phyloP scores from a whole-genome alignment of 2,329 filamentous ascomycete species.

The Penicillium crustosum region DNA sequence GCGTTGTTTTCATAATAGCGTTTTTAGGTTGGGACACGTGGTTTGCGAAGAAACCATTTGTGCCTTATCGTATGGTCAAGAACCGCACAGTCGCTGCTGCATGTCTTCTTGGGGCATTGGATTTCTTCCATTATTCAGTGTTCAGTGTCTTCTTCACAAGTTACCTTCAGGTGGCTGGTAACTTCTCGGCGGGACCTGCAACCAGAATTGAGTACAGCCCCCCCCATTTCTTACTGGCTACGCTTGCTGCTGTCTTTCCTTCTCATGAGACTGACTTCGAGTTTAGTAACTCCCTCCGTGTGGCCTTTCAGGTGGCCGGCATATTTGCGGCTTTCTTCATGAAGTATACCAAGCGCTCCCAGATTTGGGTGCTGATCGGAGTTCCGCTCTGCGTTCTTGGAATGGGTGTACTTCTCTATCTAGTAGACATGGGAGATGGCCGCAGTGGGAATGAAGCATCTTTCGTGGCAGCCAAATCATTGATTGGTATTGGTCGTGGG shows the following conservation, averaged over 20 bases:
- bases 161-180: constrained; percentile 43
- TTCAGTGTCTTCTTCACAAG: constrained; percentile 46
- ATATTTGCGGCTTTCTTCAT: constrained; percentile 39
- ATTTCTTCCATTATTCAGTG: constrained; percentile 38
- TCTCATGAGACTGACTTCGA: not conserved
- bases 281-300: constrained; percentile 32
- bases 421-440: constrained; percentile 26
- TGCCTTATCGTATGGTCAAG: constrained; percentile 41
- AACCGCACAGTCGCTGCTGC: constrained; percentile 44
- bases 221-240: not conserved
- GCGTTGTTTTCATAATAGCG: constrained; percentile 21
- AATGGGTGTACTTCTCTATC: constrained; percentile 32
- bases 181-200: constrained; percentile 37
- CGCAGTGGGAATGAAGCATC: constrained; percentile 34
- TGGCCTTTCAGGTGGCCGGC: constrained; percentile 41
- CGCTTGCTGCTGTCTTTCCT: not conserved
- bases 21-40: constrained; percentile 42
- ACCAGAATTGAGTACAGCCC: constrained; percentile 28
- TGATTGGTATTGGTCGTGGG: constrained; percentile 38
- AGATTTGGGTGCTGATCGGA: constrained; percentile 34
- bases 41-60: constrained; percentile 40
- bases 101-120: constrained; percentile 39
- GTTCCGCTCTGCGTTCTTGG: constrained; percentile 39
- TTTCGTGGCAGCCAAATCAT: constrained; percentile 37
- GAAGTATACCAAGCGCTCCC: constrained; percentile 39